Conservation (phyloP, 2,329 filamentous ascomycete species). For the Grosmannia penicillata region DNA sequence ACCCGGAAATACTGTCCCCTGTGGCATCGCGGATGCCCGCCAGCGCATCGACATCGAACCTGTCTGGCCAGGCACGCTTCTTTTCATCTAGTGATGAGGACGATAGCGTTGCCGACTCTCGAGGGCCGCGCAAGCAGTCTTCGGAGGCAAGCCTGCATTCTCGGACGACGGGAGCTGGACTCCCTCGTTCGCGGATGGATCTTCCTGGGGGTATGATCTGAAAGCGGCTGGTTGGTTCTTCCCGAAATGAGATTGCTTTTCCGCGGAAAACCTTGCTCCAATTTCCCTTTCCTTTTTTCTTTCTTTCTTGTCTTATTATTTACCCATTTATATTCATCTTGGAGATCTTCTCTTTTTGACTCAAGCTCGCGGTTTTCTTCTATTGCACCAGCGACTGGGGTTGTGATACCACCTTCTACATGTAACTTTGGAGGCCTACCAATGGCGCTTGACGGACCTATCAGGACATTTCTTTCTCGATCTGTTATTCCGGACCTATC, state of each 20-base stretch:
- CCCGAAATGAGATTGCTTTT: too few relatives aligned
- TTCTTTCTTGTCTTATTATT: neutral
- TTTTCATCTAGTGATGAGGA: slow-evolving; percentile 25
- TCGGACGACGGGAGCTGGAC: slow-evolving; percentile 7
- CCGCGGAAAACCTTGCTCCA: too few relatives aligned
- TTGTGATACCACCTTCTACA: slow-evolving; percentile 15
- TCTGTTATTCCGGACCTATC: neutral
- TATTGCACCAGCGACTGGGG: slow-evolving; percentile 4
- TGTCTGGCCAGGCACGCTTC: too few relatives aligned
- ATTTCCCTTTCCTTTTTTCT: neutral
- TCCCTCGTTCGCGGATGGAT: slow-evolving; percentile 13
- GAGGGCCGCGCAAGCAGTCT: slow-evolving; percentile 26
- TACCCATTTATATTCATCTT: neutral
- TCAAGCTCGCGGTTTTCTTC: neutral
- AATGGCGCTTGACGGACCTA: too few relatives aligned
- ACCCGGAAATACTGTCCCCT: slow-evolving; percentile 13
- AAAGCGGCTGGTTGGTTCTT: neutral
- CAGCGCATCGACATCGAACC: too few relatives aligned
- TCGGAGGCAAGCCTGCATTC: slow-evolving; percentile 21
- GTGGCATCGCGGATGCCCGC: too few relatives aligned
- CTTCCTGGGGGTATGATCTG: slow-evolving; percentile 21
- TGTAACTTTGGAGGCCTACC: too few relatives aligned
- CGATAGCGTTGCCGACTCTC: slow-evolving; percentile 20
- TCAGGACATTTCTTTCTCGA: slow-evolving; percentile 1
- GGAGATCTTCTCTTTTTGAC: neutral